Evolutionary conservation across 23 red algal genomes (phyloP).

Genomic region (Gracilariopsis chorda): DNA sequence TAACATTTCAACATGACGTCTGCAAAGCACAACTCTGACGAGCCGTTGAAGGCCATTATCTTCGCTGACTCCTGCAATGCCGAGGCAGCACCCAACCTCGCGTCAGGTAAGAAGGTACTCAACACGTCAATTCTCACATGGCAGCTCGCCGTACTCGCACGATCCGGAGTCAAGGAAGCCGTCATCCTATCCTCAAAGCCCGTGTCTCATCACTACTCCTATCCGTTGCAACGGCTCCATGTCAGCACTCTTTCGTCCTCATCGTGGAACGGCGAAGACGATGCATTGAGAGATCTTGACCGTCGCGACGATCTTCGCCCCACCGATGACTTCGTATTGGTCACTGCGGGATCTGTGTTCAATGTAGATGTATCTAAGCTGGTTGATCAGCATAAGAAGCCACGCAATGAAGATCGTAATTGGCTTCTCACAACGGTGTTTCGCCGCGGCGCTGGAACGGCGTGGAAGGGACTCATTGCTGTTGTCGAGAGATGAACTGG

Average conservation of each 20-base stretch:
- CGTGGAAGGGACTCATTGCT: slow-evolving; percentile 36
- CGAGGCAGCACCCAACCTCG: background rate
- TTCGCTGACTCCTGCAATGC: slow-evolving; percentile 56
- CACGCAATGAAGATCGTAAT: slow-evolving; percentile 51
- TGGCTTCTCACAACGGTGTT: slow-evolving; percentile 74
- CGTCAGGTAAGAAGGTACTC: slow-evolving; percentile 9
- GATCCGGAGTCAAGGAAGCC: slow-evolving; percentile 57
- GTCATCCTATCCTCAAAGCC: slow-evolving; percentile 41
- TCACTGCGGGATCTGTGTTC: slow-evolving; percentile 59
- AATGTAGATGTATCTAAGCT: slow-evolving; percentile 49
- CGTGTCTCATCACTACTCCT: background rate
- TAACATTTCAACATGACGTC: no score
- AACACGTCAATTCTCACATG: slow-evolving; percentile 70
- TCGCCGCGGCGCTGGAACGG: slow-evolving; percentile 9
- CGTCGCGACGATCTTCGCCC: slow-evolving; percentile 68
- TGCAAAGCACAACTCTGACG: slow-evolving; percentile 15
- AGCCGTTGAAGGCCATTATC: slow-evolving; percentile 61
- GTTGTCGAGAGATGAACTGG: slow-evolving; percentile 40
- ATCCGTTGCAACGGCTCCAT: slow-evolving; percentile 26
- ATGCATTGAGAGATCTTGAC: slow-evolving; percentile 73
- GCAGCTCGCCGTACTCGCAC: slow-evolving; percentile 63
- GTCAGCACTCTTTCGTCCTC: slow-evolving; percentile 12
- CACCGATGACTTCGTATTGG: slow-evolving; percentile 72
- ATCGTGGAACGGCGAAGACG: slow-evolving; percentile 45
- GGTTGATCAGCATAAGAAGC: slow-evolving; percentile 47